These are phyloP conservation scores for Tinospora cordifolia DNA, from an alignment of 164 flowering plant genomes.

Conservation along the genomic window DNA sequence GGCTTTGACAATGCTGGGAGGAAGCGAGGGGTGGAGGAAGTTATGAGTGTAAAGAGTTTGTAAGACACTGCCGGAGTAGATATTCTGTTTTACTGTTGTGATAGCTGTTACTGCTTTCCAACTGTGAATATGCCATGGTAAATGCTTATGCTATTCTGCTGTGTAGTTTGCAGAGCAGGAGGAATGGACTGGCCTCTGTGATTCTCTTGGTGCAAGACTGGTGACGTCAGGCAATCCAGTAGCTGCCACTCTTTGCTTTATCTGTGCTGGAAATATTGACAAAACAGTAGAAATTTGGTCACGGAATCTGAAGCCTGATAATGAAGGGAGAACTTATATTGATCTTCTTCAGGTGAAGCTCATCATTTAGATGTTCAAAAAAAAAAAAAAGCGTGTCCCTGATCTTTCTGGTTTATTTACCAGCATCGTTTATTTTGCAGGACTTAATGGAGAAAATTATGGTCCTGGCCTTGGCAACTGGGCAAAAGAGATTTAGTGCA, in stretches of 20 bases:
- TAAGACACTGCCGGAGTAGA: too few species aligned
- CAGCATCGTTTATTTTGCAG: conserved; percentile 22
- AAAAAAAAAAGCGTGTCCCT: neutral
- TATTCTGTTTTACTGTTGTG: too few species aligned
- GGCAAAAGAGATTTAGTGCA: conserved; percentile 75
- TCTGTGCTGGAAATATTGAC: conserved; percentile 92
- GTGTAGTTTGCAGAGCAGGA: conserved; percentile 79
- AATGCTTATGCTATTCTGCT: neutral
- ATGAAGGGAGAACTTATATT: conserved; percentile 65
- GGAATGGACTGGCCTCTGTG: conserved; percentile 78
- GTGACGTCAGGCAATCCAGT: conserved; percentile 57
- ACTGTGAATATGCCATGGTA: too few species aligned
- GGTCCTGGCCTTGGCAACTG: conserved; percentile 82
- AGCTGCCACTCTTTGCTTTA: conserved; percentile 88
- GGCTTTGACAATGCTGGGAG: too few species aligned
- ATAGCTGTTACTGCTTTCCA: too few species aligned
- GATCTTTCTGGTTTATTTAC: too few species aligned
- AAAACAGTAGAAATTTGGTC: conserved; percentile 96
- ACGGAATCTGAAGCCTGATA: conserved; percentile 38
- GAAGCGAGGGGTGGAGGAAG: too few species aligned
- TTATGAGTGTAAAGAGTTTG: too few species aligned
- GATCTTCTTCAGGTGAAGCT: conserved; percentile 78
- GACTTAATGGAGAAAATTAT: conserved; percentile 97
- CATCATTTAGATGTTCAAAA: neutral
- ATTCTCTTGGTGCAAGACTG: conserved; percentile 77